Evolutionary conservation across 192 early-diverging fungal species (phyloP), one percentile per base, ranked within the genome.

Genomic region (Martensiomyces pterosporus): DNA sequence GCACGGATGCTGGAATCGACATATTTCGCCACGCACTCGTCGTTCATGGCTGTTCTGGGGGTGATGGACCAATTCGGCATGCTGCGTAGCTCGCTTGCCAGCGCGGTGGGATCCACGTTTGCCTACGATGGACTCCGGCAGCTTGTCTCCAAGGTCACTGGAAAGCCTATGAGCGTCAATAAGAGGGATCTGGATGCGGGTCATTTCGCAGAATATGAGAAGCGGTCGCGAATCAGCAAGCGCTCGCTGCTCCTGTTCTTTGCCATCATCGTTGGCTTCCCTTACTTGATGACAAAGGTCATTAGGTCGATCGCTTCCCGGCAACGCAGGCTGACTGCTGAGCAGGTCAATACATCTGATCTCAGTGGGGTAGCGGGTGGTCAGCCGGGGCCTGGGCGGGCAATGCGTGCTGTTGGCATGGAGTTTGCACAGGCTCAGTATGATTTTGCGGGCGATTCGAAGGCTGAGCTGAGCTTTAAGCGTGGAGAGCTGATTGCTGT

Each of bases 31-130:
- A 99, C 96, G 0, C 89, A 94, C 60, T 89, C 88, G 9, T 86
- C 79, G 8, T 89, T 90, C 46, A 88, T 94, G 89, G 90, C 93
- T 13, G 93, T 98, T 82, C 84, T 97, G 14, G 96, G 93, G 25
- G 92, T 99, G n/a, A 92, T 90, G 34, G 96, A 99, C 51, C 96
- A 99, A 67, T 89, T 99, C 52, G 90, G 93, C n/a, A 79, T 90
- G 64, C 61, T 99, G 17, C 80, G 89, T 22, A 80, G 64, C 24
- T 93, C 93, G 39, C 77, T 99, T 2, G 85, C 91, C 9, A 85
- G 91, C 49, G 78, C 91, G 3, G 73, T 99, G 14, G 86, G 87
- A 14, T 72, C 90, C 2, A 81, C 93, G 52, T 83, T 89, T 35
- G 58, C 94, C 8, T 78, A 84, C 62, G 79, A 87, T 37, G 78